phyloP scores from a whole-genome alignment of 805 yeast genomes.

The Starmera pachycereana region DNA sequence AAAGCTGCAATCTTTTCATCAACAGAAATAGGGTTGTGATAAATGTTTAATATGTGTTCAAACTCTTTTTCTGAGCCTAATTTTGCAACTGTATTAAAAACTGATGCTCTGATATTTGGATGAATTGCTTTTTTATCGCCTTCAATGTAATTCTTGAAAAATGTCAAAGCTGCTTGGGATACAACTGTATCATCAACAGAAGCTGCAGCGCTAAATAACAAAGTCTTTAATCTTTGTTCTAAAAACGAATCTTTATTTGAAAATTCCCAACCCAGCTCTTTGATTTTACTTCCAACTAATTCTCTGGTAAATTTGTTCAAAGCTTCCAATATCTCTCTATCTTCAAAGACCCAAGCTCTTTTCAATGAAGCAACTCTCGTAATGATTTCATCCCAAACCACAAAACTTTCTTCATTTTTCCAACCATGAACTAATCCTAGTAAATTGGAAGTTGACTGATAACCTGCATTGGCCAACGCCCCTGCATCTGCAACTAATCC shows the following conservation, averaged over 20 bases:
- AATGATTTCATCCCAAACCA: slow-evolving; percentile 58
- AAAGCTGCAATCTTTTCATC: slow-evolving; percentile 68
- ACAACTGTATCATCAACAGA: slow-evolving; percentile 37
- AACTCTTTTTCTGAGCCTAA: slow-evolving; percentile 52
- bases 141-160: slow-evolving; percentile 41
- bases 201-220: slow-evolving; percentile 52
- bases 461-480: slow-evolving; percentile 62
- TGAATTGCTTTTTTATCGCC: slow-evolving; percentile 65
- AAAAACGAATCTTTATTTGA: slow-evolving; percentile 43
- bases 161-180: slow-evolving; percentile 33
- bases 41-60: slow-evolving; percentile 50
- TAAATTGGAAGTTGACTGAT: slow-evolving; percentile 50
- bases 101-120: slow-evolving; percentile 60
- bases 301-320: slow-evolving; percentile 43
- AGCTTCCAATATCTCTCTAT: slow-evolving; percentile 33
- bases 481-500: slow-evolving; percentile 77
- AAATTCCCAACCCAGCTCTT: slow-evolving; percentile 58
- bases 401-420: slow-evolving; percentile 49
- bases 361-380: slow-evolving; percentile 37
- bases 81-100: slow-evolving; percentile 58
- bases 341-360: slow-evolving; percentile 47
- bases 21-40: slow-evolving; percentile 46
- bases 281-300: slow-evolving; percentile 44
- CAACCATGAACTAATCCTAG: slow-evolving; percentile 50
- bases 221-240: slow-evolving; percentile 56